These are phyloP conservation scores for Caryocar brasiliense DNA, from an alignment of 441 rosid species.

Conservation along the genomic window DNA sequence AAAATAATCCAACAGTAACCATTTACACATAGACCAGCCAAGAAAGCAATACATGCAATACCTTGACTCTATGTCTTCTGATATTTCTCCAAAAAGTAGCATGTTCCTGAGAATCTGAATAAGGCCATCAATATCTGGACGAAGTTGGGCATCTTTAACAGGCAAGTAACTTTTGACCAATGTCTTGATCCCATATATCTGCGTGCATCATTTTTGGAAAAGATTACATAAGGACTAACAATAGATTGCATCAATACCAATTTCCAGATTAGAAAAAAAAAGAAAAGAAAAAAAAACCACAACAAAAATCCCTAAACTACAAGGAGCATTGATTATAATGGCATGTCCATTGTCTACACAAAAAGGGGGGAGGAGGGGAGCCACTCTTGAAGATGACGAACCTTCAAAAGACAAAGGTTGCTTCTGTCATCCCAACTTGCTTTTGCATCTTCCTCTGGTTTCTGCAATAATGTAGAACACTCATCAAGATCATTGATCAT, in stretches of 20 bases:
- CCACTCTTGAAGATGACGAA: no score
- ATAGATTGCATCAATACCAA: conserved; percentile 5
- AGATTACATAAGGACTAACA: conserved; percentile 7
- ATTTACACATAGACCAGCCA: conserved; percentile 1
- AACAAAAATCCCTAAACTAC: no score
- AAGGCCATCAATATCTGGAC: conserved; percentile 70
- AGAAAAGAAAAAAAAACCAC: no score
- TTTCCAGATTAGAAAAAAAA: no score
- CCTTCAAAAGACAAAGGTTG: conserved; percentile 87
- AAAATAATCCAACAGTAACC: no score
- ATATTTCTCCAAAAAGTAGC: conserved; percentile 72
- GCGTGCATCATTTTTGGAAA: no score
- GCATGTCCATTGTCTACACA: no score
- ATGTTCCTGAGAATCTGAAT: conserved; percentile 55
- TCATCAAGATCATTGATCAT: conserved; percentile 11
- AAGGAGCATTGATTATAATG: no score
- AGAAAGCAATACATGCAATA: conserved; percentile 9
- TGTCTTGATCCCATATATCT: conserved; percentile 93
- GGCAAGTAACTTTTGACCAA: conserved; percentile 96
- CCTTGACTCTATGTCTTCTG: conserved; percentile 80
- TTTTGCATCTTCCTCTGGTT: conserved; percentile 36
- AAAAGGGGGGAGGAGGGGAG: no score
- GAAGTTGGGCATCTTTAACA: conserved; percentile 89
- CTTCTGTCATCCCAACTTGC: conserved; percentile 76
- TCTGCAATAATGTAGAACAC: conserved; percentile 42